These are phyloP conservation scores for Xanthoceras sorbifolium DNA, from an alignment of 345 rosid species.

Conservation along the genomic window DNA sequence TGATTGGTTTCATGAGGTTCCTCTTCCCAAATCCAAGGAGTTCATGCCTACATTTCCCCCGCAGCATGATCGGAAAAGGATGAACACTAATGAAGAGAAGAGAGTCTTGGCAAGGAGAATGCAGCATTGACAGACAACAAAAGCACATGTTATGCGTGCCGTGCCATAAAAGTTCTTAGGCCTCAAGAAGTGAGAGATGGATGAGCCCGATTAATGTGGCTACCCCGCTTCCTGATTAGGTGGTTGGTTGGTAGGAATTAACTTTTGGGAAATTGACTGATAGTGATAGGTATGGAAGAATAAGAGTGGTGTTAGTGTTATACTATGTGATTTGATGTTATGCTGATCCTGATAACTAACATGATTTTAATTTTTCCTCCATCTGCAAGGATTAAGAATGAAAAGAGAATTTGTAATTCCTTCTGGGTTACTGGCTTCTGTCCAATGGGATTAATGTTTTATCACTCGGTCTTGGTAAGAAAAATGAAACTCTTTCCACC, in stretches of 20 bases:
- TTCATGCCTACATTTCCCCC: conserved; percentile 80
- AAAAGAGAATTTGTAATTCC: not conserved
- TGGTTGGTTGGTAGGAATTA: not conserved
- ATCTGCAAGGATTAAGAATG: not conserved
- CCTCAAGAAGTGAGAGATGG: not conserved
- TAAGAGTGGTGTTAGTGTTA: not conserved
- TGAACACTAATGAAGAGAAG: not conserved
- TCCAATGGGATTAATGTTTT: too few relatives aligned
- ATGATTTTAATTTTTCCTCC: not conserved
- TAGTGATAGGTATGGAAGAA: not conserved
- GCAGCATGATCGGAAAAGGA: conserved; percentile 33
- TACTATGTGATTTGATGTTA: not conserved
- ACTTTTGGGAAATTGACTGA: not conserved
- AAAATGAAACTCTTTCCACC: not conserved
- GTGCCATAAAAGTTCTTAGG: not conserved
- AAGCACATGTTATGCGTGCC: not conserved
- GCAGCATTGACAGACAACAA: not conserved
- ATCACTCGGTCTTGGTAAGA: not conserved
- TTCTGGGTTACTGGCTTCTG: not conserved
- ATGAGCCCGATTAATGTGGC: not conserved
- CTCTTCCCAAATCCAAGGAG: conserved; percentile 71
- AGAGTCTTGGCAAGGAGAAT: not conserved
- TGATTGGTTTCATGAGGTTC: conserved; percentile 82
- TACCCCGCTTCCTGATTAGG: not conserved
- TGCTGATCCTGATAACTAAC: not conserved